Evolutionary conservation across 225 moss, liverwort and hornwort species (phyloP).

Genomic region (Marchantia paleacea): DNA sequence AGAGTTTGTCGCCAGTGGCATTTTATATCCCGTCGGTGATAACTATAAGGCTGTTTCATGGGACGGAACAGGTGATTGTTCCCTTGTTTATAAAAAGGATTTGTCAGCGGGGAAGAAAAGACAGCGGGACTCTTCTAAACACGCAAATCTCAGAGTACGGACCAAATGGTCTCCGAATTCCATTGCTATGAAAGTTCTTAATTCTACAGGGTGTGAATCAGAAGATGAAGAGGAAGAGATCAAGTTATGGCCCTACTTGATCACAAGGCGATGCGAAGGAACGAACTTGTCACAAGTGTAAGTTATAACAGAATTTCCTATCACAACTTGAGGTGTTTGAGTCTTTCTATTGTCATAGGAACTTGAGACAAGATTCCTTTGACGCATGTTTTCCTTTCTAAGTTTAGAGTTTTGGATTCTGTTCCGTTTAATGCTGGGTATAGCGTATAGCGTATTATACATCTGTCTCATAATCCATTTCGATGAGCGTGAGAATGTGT

Average conservation of each 20-base stretch:
- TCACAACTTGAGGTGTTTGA: not conserved
- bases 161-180: constrained; percentile 52
- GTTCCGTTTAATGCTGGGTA: too few species aligned
- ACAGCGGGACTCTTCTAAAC: constrained; percentile 38
- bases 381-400: too few species aligned
- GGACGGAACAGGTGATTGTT: constrained; percentile 72
- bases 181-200: constrained; percentile 20
- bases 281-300: constrained; percentile 26
- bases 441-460: too few species aligned
- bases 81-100: constrained; percentile 32
- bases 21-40: constrained; percentile 55
- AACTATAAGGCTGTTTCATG: constrained; percentile 63
- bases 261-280: constrained; percentile 40
- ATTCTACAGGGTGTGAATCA: constrained; percentile 17
- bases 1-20: constrained; percentile 64
- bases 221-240: constrained; percentile 13
- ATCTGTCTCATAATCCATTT: too few species aligned
- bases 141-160: constrained; percentile 43
- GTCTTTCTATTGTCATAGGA: too few species aligned
- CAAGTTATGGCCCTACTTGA: constrained; percentile 42
- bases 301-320: constrained; percentile 2
- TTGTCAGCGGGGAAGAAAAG: constrained; percentile 52
- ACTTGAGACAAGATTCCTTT: too few species aligned
- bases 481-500: too few species aligned
- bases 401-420: too few species aligned